A percentile compares a stretch with the other conserved stretches of the same genome.
phyloP scores from a whole-genome alignment of 2,329 filamentous ascomycete species.

The Phialophora expanda region DNA sequence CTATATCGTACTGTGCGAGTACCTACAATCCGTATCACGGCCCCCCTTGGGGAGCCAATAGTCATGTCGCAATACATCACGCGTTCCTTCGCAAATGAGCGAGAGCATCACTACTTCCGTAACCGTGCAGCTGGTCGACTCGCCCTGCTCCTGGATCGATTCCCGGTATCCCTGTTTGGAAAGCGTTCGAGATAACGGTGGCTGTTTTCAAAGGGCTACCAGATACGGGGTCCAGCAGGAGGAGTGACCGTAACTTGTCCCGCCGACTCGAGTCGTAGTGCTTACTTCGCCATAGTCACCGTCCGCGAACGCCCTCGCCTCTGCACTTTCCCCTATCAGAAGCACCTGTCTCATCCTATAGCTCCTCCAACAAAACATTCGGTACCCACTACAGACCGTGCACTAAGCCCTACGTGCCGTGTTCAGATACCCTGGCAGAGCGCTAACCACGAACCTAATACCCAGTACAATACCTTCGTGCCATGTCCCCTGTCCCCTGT shows the following conservation, averaged over 20 bases:
- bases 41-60: background rate
- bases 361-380: background rate
- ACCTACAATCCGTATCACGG: background rate
- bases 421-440: background rate
- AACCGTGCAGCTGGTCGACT: background rate
- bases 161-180: background rate
- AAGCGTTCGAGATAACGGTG: background rate
- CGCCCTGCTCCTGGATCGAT: background rate
- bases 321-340: background rate
- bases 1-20: too few relatives aligned
- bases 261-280: background rate
- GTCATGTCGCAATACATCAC: background rate
- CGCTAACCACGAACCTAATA: background rate
- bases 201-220: background rate
- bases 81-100: background rate
- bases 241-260: too few relatives aligned
- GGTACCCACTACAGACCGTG: background rate
- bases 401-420: conserved; percentile 7
- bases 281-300: conserved; percentile 1
- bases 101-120: background rate
- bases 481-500: background rate
- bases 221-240: background rate
- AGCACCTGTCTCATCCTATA: background rate
- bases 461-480: too few relatives aligned
- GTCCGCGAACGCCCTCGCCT: background rate